phyloP scores from a whole-genome alignment of 2,329 filamentous ascomycete species.

The Cephalotrichum gorgonifer region DNA sequence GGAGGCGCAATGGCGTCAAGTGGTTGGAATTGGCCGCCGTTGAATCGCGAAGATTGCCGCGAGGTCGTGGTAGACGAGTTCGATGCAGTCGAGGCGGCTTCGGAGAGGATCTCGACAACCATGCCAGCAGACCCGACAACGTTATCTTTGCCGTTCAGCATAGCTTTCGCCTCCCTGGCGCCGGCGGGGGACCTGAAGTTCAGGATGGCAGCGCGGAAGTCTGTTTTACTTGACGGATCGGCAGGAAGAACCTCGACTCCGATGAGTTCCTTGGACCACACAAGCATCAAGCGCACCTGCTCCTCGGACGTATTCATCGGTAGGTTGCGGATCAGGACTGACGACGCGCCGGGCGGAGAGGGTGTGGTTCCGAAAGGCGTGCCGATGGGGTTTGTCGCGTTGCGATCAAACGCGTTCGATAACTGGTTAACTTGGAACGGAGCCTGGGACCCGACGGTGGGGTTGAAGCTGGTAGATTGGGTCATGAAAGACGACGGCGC shows the following conservation, averaged over 20 bases:
- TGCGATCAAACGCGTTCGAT: conserved; percentile 25
- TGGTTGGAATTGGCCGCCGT: conserved; percentile 47
- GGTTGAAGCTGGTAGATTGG: conserved; percentile 1
- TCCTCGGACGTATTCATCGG: conserved; percentile 44
- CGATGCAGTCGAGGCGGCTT: conserved; percentile 25
- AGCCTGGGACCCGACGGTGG: neutral
- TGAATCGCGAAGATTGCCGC: conserved; percentile 44
- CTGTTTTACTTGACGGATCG: conserved; percentile 37
- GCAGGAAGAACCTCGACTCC: conserved; percentile 38
- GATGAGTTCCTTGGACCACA: conserved; percentile 46
- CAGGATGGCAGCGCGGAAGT: conserved; percentile 41
- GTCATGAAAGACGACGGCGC: neutral
- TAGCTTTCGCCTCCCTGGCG: conserved; percentile 45
- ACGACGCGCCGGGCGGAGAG: conserved; percentile 13
- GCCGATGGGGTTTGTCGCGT: conserved; percentile 28
- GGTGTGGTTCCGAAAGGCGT: conserved; percentile 19
- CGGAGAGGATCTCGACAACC: conserved; percentile 46
- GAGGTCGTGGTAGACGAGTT: conserved; percentile 23
- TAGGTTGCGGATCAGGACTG: conserved; percentile 42
- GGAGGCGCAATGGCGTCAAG: conserved; percentile 53
- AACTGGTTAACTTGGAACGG: conserved; percentile 2
- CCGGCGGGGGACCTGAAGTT: conserved; percentile 41
- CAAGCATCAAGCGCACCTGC: conserved; percentile 43
- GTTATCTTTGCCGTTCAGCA: conserved; percentile 45
- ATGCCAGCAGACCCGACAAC: conserved; percentile 38